These are phyloP conservation scores for Mycosarcoma mackinlayi DNA, from an alignment of 1,284 basidiomycete species.

Conservation along the genomic window DNA sequence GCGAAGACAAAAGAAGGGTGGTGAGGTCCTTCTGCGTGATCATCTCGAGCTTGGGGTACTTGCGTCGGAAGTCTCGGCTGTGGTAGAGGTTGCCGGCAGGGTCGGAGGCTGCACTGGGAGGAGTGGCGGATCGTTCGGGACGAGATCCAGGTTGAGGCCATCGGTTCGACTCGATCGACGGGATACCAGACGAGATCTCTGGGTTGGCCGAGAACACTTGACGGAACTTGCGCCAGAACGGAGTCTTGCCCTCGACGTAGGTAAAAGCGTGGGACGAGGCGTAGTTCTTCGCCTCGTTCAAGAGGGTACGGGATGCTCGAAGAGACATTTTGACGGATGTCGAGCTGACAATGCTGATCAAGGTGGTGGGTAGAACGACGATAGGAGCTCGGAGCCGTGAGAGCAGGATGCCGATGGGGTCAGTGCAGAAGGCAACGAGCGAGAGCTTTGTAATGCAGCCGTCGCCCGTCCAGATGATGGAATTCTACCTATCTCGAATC, in stretches of 20 bases:
- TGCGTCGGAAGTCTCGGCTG: slow-evolving; percentile 91
- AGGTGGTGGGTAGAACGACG: neutral
- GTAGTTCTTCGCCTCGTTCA: slow-evolving; percentile 53
- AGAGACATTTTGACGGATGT: slow-evolving; percentile 31
- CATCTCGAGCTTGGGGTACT: slow-evolving; percentile 80
- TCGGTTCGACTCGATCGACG: slow-evolving; percentile 77
- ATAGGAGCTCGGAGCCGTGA: too few relatives aligned
- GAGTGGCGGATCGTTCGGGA: slow-evolving; percentile 84
- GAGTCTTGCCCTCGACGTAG: slow-evolving; percentile 64
- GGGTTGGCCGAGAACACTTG: slow-evolving; percentile 75
- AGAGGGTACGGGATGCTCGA: slow-evolving; percentile 47
- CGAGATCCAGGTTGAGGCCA: slow-evolving; percentile 87
- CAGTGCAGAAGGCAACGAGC: too few relatives aligned
- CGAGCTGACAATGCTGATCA: neutral
- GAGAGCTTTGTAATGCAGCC: too few relatives aligned
- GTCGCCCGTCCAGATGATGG: too few relatives aligned
- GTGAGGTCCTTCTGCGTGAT: slow-evolving; percentile 71
- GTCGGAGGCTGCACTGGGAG: too few relatives aligned
- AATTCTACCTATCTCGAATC: too few relatives aligned
- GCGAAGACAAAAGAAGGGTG: slow-evolving; percentile 82
- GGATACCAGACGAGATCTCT: slow-evolving; percentile 90
- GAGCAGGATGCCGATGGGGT: too few relatives aligned
- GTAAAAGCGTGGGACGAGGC: slow-evolving; percentile 61
- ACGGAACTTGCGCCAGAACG: slow-evolving; percentile 67
- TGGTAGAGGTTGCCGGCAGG: slow-evolving; percentile 74